These are phyloP conservation scores for Rhododendron griersonianum DNA, from an alignment of 148 eudicot genomes.

Conservation along the genomic window DNA sequence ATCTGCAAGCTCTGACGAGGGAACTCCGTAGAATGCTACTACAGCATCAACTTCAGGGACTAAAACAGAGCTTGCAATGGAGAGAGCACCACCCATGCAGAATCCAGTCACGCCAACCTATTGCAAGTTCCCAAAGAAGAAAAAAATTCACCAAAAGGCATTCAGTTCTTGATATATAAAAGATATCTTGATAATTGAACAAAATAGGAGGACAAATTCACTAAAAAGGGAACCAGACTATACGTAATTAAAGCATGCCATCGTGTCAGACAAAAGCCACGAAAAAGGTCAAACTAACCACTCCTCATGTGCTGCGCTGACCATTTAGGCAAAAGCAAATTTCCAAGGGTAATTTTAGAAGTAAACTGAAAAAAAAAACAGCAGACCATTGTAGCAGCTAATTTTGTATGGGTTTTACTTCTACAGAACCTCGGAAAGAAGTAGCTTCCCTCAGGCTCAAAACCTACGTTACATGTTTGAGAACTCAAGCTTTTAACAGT, in stretches of 20 bases:
- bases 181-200: not conserved
- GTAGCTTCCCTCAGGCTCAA: not conserved
- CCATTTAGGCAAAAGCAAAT: not conserved
- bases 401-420: not conserved
- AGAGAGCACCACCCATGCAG: constrained; percentile 97
- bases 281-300: not conserved
- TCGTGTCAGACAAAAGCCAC: not conserved
- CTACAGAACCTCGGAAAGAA: not conserved
- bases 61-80: constrained; percentile 76
- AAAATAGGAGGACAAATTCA: not conserved
- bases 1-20: constrained; percentile 77
- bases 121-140: not conserved
- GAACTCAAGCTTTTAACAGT: not conserved
- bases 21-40: constrained; percentile 82
- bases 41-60: constrained; percentile 84
- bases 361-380: not conserved
- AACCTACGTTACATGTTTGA: not conserved
- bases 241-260: not conserved
- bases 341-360: not conserved
- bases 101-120: constrained; percentile 94
- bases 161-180: not conserved
- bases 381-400: not conserved
- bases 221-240: not conserved
- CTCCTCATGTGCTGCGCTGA: not conserved
- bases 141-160: not conserved